Evolutionary conservation across 805 yeast species (phyloP).

Genomic region (Hanseniaspora vineae): DNA sequence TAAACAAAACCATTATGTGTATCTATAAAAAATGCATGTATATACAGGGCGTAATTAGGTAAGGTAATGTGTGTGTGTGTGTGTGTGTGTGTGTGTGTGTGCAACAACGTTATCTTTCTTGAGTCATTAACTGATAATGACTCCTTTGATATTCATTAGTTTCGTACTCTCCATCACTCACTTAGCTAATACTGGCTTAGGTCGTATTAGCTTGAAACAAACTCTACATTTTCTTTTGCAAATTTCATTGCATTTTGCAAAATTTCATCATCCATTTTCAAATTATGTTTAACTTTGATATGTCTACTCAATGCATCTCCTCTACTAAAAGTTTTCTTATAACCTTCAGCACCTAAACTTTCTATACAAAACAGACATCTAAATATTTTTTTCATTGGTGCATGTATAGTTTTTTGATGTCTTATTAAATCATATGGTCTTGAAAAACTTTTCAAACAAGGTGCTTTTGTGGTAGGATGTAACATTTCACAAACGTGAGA

Average conservation of each 20-base stretch:
- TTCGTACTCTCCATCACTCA: too few relatives aligned
- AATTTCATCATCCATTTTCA: conserved; percentile 39
- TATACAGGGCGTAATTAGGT: too few relatives aligned
- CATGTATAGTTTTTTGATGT: conserved; percentile 94
- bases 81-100: too few relatives aligned
- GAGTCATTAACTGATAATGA: too few relatives aligned
- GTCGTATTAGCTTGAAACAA: conserved; percentile 20
- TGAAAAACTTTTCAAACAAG: conserved; percentile 40
- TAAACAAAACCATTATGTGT: not conserved
- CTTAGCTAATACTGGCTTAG: too few relatives aligned
- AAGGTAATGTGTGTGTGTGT: too few relatives aligned
- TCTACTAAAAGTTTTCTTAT: conserved; percentile 75
- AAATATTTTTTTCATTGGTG: conserved; percentile 71
- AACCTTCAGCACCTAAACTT: conserved; percentile 28
- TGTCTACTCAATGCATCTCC: conserved; percentile 93
- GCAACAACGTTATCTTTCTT: too few relatives aligned
- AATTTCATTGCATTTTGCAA: conserved; percentile 60
- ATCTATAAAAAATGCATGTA: not conserved
- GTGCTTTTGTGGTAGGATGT: conserved; percentile 17
- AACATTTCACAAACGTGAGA: conserved; percentile 7
- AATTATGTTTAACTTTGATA: conserved; percentile 77
- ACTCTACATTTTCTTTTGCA: conserved; percentile 71
- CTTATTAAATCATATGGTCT: conserved; percentile 90
- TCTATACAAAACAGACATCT: conserved; percentile 71
- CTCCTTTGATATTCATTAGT: too few relatives aligned